Conservation (phyloP, 345 rosid species). For the Ailanthus altissimus region DNA sequence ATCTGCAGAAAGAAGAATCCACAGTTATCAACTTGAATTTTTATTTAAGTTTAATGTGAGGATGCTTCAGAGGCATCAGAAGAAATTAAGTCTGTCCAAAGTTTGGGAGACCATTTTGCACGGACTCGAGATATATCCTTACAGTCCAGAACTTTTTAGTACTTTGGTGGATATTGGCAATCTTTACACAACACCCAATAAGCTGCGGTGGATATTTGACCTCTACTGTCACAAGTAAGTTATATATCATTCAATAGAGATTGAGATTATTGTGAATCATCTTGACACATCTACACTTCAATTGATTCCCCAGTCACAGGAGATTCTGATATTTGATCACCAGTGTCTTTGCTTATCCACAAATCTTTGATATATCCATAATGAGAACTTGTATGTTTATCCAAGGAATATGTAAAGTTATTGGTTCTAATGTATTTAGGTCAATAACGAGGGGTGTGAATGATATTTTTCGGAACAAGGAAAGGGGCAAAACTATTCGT, state of each 20-base stretch:
- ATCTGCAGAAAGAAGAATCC: conserved; percentile 71
- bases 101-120: conserved; percentile 70
- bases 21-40: conserved; percentile 67
- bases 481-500: too few species aligned
- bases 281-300: background rate
- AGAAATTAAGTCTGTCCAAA: conserved; percentile 54
- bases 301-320: background rate
- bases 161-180: conserved; percentile 65
- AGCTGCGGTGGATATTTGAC: conserved; percentile 69
- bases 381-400: background rate
- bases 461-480: too few species aligned
- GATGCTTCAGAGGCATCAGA: conserved; percentile 73
- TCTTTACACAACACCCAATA: conserved; percentile 77
- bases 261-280: background rate
- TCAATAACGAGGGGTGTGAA: too few species aligned
- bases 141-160: conserved; percentile 59
- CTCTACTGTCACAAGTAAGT: conserved; percentile 68
- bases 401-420: background rate
- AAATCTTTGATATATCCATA: background rate
- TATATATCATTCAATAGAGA: background rate
- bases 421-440: too few species aligned
- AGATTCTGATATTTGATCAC: conserved; percentile 3
- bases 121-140: conserved; percentile 82
- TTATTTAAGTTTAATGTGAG: conserved; percentile 55
- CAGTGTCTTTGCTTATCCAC: conserved; percentile 1